These are phyloP conservation scores for Phytophthora citricola DNA, from an alignment of 352 stramenopile genomes.

Conservation along the genomic window DNA sequence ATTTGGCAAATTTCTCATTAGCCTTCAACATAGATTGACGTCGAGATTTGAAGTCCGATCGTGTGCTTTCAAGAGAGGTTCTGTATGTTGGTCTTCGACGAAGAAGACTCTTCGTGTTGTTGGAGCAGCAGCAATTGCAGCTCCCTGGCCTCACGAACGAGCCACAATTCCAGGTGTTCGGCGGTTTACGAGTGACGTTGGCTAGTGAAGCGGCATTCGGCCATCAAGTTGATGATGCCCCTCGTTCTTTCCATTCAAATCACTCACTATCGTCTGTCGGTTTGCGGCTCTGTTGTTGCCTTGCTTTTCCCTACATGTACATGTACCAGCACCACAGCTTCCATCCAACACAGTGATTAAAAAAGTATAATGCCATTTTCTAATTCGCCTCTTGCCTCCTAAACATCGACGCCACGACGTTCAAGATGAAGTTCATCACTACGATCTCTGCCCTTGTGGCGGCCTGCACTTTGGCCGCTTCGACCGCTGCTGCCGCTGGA, in stretches of 20 bases:
- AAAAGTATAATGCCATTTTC: constrained; percentile 12
- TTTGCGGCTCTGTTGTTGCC: constrained; percentile 2
- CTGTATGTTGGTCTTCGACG: background rate
- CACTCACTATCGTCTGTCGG: background rate
- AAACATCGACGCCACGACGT: background rate
- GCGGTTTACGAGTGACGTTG: constrained; percentile 8
- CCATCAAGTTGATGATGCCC: background rate
- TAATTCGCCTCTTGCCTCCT: constrained; percentile 6
- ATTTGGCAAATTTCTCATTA: constrained; percentile 11
- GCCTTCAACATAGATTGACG: constrained; percentile 7
- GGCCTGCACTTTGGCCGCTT: constrained; percentile 4
- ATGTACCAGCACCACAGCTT: too few species aligned
- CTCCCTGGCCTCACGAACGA: constrained; percentile 17
- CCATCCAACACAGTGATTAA: constrained; percentile 9
- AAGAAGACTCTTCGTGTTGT: background rate
- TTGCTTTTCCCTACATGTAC: constrained; percentile 4
- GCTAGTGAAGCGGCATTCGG: background rate
- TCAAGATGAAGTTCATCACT: constrained; percentile 25
- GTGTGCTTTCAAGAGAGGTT: background rate
- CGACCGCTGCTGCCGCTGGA: constrained; percentile 11
- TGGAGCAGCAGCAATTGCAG: constrained; percentile 17
- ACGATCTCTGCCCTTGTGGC: constrained; percentile 10
- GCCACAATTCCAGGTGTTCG: constrained; percentile 10
- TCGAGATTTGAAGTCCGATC: constrained; percentile 10
- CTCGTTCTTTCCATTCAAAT: constrained; percentile 3